Evolutionary conservation across 257 asterid genomes (phyloP), one percentile per base, ranked within the genome.

Genomic region (Perilla frutescens): DNA sequence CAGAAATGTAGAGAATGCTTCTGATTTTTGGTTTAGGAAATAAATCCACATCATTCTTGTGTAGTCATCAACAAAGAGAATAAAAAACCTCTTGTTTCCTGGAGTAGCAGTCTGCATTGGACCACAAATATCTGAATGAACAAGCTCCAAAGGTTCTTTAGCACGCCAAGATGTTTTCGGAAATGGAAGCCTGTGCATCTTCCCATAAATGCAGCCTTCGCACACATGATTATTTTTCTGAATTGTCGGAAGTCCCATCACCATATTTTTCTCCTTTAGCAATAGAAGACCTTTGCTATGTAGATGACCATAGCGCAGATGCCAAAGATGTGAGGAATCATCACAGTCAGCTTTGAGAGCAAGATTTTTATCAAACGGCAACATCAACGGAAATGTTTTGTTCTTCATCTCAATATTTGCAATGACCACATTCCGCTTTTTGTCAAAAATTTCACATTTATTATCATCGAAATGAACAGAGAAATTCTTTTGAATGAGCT

Each of bases 231-330:
- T 20, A 20, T 48, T 47, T 8, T 12, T 34, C 7, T 34, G 45
- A 6, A 47, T 48, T 0, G 6, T 2, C 4, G 66, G 74, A 53
- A 39, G 65, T 26, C 41, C 74, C 2, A 3, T 55, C 15, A 69
- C 74, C 74, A 69, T 9, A 55, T 69, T 69, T n/a, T 69, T 69
- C 29, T 69, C 66, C 5, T 54, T 39, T 1, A 69, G 64, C 14
- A 69, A 29, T 20, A 4, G 26, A 41, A 54, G 64, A 10, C 55
- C 65, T 9, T 69, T 55, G 29, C 12, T 5, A 20, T 69, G 34
- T 0, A 69, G 54, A 41, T 69, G 74, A 26, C 57, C 71, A 26
- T 65, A 66, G 44, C 3, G 43, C 11, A 45, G 13, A 20, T 10
- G 45, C 69, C 54, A 63, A 3, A 63, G 3, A 9, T 44, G 69